phyloP scores from a whole-genome alignment of 2,329 filamentous ascomycete genomes.

The Aspergillus spinulosporus region DNA sequence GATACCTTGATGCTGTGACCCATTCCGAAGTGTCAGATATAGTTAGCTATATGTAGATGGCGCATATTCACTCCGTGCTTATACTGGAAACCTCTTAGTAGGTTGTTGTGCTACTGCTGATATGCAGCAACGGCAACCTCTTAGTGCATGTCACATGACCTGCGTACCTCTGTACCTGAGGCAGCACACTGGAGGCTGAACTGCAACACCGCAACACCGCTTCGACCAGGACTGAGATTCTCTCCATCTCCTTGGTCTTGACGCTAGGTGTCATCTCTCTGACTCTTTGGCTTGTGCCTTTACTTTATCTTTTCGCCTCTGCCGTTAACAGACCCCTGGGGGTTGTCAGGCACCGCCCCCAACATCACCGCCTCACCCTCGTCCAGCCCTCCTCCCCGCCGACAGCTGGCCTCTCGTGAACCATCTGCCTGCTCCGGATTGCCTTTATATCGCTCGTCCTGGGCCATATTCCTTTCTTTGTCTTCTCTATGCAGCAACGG shows the following conservation, averaged over 20 bases:
- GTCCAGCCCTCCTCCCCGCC: constrained; percentile 21
- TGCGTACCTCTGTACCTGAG: constrained; percentile 11
- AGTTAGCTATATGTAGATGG: not conserved
- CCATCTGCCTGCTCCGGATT: not conserved
- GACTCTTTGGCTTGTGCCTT: not conserved
- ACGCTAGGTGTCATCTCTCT: constrained; percentile 5
- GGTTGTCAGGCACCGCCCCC: constrained; percentile 21
- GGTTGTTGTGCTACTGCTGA: not conserved
- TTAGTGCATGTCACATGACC: not conserved
- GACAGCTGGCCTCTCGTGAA: constrained; percentile 26
- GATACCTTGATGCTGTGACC: not conserved
- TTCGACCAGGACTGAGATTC: constrained; percentile 6
- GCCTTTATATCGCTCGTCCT: not conserved
- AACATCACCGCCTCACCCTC: constrained; percentile 17
- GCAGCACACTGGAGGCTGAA: constrained; percentile 13
- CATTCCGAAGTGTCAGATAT: not conserved
- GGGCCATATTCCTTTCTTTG: not conserved
- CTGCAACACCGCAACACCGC: constrained; percentile 9
- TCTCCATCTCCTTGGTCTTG: constrained; percentile 6
- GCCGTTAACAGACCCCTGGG: constrained; percentile 10
- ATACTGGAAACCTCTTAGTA: not conserved
- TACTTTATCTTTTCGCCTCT: not conserved
- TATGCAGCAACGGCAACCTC: not conserved
- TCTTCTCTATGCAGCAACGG: constrained; percentile 27
- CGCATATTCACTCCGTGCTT: not conserved